Evolutionary conservation across 2,329 filamentous ascomycete genomes (phyloP), one percentile per base, ranked within the genome.

Genomic region (Erysiphe neolycopersici): DNA sequence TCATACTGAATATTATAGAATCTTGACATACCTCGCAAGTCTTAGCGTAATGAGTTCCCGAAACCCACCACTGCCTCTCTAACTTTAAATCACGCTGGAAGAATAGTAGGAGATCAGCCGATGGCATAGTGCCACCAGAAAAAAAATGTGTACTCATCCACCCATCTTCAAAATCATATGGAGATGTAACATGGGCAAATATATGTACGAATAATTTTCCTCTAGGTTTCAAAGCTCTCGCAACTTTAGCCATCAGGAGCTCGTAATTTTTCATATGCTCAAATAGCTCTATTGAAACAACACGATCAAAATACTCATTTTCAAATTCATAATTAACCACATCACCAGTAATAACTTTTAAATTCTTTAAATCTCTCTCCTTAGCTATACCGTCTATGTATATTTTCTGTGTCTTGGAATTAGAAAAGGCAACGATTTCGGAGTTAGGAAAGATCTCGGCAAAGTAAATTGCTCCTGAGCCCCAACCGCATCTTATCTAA

Each of bases 241-340:
- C 54, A 14, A 79, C 60, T 56, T 80, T 80, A 38, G 66, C 64
- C 60, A 80, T 68, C 19, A 80, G 65, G 12, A 71, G 60, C 48
- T 75, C 67, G 57, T 80, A 79, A 57, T 80, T 80, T 56, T 80
- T 80, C 75, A 80, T 79, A 57, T 80, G 76, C 56, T 80, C 76
- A 53, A 81, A 79, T 12, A 80, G 63, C 64, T 69, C 76, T 47
- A 80, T 75, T 8, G 70, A 74, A 14, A 80, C 62, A 1, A 79
- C 71, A 12, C 76, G 65, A 54, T 80, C 76, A 51, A 71, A 80
- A 5, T 55, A 60, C 22, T 61, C 61, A 10, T 60, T 55, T 46
- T 68, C 61, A 52, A 80, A 79, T 51, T 76, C 70, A 51, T 77
- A 72, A 46, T 72, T 67, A 14, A 73, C 71, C 1, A 78, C 68